These are phyloP conservation scores for Crithidia brevicula DNA, from an alignment of 208 protist genomes.

Conservation along the genomic window DNA sequence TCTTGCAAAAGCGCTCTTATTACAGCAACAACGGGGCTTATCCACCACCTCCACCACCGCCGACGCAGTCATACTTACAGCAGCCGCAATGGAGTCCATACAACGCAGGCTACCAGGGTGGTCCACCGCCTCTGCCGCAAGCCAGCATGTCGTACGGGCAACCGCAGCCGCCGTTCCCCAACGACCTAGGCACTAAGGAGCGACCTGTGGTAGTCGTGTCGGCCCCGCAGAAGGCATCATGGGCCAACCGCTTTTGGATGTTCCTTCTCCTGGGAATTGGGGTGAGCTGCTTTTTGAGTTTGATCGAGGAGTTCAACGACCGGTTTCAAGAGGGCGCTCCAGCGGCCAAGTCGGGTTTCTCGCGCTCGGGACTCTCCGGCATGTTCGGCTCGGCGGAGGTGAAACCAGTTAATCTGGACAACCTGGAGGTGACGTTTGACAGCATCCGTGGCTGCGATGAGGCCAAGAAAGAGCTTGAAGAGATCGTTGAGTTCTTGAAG, in stretches of 20 bases:
- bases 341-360: conserved; percentile 29
- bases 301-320: conserved; percentile 36
- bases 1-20: conserved; percentile 38
- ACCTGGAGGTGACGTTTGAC: conserved; percentile 86
- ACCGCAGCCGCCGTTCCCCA: conserved; percentile 25
- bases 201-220: conserved; percentile 82
- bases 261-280: conserved; percentile 78
- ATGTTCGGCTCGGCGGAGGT: conserved; percentile 67
- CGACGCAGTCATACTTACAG: conserved; percentile 21
- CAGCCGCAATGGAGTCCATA: conserved; percentile 28
- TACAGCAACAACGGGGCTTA: conserved; percentile 36
- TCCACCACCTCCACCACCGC: conserved; percentile 50
- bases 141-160: conserved; percentile 20
- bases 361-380: conserved; percentile 29
- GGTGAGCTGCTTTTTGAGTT: conserved; percentile 58
- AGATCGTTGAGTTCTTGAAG: conserved; percentile 95
- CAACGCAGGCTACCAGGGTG: conserved; percentile 12
- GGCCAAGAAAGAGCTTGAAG: conserved; percentile 92
- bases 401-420: conserved; percentile 78
- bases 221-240: conserved; percentile 68
- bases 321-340: conserved; percentile 42
- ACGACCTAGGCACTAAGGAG: conserved; percentile 75
- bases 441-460: conserved; percentile 91
- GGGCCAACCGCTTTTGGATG: conserved; percentile 68
- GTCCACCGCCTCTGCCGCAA: conserved; percentile 25